Evolutionary conservation across 257 asterid species (phyloP), one percentile per base, ranked within the genome.

Genomic region (Thymus mandschuricus): DNA sequence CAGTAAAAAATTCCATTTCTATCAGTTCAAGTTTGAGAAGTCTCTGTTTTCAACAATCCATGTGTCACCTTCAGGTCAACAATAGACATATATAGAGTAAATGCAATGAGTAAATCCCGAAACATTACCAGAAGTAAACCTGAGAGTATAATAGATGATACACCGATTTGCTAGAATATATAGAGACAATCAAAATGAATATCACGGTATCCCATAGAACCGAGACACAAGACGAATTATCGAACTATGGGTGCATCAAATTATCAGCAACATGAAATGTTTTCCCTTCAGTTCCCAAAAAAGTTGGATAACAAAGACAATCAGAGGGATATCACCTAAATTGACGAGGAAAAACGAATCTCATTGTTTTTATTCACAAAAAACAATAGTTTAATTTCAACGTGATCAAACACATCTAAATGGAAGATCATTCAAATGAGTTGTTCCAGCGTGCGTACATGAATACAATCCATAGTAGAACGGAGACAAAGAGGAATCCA

Each of bases 381-480:
- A n/a, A 34, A 55, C 8, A 21, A 43, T 27, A 50, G 71, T 60
- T 66, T 2, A 6, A 71, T 56, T 21, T 21, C 56, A 68, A 73
- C 78, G 38, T 69, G 83, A 82, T 79, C 84, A 69, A 66, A 15
- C 68, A 30, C 57, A 78, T 34, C 58, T n/a, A 63, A 35, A n/a
- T 52, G n/a, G 13, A 62, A 58, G 13, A 49, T 33, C 28, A 64
- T 11, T n/a, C 0, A 55, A 56, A 49, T 8, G 31, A 67, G 78
- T 28, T 71, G 46, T 27, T 43, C 31, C 51, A 35, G 81, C 97
- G 74, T 82, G 81, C 97, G 74, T 82, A 94, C 99, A 88, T 82
- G 89, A 94, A 91, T 73, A 91, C 74, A 73, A 87, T 84, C 99
- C 99, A 94, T 84, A 91, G 81, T 33, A 88, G 72, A 77, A 94